These are phyloP conservation scores for Anthracocystis setariae DNA, from an alignment of 1,284 basidiomycete genomes.

Conservation along the genomic window DNA sequence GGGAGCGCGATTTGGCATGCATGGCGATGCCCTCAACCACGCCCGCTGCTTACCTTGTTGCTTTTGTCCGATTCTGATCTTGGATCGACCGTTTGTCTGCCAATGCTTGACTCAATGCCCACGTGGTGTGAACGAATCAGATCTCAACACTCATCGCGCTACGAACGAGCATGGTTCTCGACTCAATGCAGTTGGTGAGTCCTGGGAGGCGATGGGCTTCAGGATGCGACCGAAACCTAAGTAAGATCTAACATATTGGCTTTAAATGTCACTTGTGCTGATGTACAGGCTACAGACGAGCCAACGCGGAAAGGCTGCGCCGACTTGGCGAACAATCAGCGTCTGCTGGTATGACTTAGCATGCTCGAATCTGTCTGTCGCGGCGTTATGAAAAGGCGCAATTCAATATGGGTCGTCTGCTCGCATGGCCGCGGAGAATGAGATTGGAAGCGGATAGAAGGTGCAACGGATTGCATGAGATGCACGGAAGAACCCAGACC, in stretches of 20 bases:
- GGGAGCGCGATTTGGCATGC: slow-evolving; percentile 1
- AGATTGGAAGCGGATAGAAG: slow-evolving; percentile 6
- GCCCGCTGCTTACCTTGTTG: neutral
- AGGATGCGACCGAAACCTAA: neutral
- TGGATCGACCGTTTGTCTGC: neutral
- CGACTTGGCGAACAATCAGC: slow-evolving; percentile 2
- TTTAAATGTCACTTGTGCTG: neutral
- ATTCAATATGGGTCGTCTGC: neutral
- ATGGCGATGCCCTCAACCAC: slow-evolving; percentile 7
- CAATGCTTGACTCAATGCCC: neutral
- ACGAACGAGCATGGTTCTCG: slow-evolving; percentile 43
- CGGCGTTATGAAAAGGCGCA: neutral
- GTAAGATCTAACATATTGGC: slow-evolving; percentile 2
- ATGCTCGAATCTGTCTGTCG: neutral
- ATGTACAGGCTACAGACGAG: slow-evolving; percentile 29
- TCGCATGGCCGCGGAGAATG: slow-evolving; percentile 13
- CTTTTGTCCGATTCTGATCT: neutral
- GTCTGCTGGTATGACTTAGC: neutral
- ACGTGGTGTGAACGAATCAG: slow-evolving; percentile 5
- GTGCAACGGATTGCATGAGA: neutral
- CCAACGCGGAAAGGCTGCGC: slow-evolving; percentile 25
- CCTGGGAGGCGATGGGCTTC: neutral
- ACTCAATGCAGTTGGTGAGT: slow-evolving; percentile 46
- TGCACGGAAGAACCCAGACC: slow-evolving; percentile 4
- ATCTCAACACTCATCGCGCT: slow-evolving; percentile 48